Conservation (phyloP, 2,329 filamentous ascomycete genomes). For the Arthrobotrys pseudoclavata region DNA sequence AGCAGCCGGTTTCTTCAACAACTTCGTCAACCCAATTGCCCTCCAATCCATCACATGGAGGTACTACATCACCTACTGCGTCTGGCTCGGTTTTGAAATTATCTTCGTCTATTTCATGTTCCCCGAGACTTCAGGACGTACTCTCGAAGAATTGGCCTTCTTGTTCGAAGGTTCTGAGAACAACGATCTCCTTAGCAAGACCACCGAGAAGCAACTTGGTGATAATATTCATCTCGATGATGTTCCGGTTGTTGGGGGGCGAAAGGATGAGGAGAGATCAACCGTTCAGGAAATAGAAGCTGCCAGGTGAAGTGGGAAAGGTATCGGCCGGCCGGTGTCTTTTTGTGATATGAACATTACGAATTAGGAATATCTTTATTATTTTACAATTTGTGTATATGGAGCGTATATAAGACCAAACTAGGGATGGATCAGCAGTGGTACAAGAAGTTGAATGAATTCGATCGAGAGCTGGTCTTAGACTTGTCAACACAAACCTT, state of each 20-base stretch:
- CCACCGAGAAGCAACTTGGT: slow-evolving; percentile 46
- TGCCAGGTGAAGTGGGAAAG: slow-evolving; percentile 6
- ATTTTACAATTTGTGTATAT: not conserved
- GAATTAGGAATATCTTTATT: not conserved
- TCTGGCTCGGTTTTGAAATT: slow-evolving; percentile 67
- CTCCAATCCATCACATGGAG: slow-evolving; percentile 68
- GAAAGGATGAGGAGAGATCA: slow-evolving; percentile 50
- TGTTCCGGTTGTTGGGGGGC: slow-evolving; percentile 15
- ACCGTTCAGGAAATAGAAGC: slow-evolving; percentile 17
- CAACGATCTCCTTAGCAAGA: slow-evolving; percentile 50
- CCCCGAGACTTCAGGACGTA: slow-evolving; percentile 67
- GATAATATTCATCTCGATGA: slow-evolving; percentile 46
- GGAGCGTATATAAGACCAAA: too few species aligned
- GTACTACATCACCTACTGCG: slow-evolving; percentile 68
- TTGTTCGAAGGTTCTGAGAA: slow-evolving; percentile 57
- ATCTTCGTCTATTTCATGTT: slow-evolving; percentile 68
- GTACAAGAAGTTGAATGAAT: too few species aligned
- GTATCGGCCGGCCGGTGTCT: slow-evolving; percentile 15
- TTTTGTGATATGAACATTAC: slow-evolving; percentile 1
- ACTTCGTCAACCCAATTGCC: slow-evolving; percentile 69
- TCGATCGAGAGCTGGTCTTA: too few species aligned
- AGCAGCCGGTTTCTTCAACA: slow-evolving; percentile 70
- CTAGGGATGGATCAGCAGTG: too few species aligned
- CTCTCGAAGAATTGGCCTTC: slow-evolving; percentile 69
- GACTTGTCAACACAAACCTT: too few species aligned